phyloP scores from a whole-genome alignment of 495 filamentous ascomycete species.

The Penicillium samsonianum region DNA sequence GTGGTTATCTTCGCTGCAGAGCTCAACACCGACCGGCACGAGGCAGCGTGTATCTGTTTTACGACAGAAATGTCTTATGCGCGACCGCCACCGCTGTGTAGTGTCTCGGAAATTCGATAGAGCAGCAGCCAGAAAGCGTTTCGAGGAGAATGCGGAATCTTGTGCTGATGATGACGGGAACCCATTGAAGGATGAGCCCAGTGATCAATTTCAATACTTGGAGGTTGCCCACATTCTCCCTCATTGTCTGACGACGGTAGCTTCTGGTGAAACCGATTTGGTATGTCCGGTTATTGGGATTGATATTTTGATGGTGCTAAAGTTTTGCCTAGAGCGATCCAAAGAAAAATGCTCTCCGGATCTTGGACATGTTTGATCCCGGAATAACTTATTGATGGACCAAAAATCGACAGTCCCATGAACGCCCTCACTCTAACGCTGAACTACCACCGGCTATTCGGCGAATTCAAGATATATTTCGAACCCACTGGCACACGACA shows the following conservation, averaged over 20 bases:
- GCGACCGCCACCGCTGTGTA: too few relatives aligned
- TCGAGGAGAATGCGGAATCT: too few relatives aligned
- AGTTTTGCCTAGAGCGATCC: constrained; percentile 12
- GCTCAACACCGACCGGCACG: too few relatives aligned
- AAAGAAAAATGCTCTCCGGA: constrained; percentile 19
- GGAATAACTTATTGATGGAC: constrained; percentile 13
- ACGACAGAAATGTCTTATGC: too few relatives aligned
- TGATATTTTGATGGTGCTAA: constrained; percentile 4
- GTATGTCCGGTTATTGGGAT: constrained; percentile 5
- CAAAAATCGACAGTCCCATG: constrained; percentile 1
- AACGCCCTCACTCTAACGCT: constrained; percentile 24
- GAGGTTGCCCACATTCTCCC: constrained; percentile 28
- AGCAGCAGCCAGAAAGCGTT: too few relatives aligned
- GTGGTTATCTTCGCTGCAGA: too few relatives aligned
- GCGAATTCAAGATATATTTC: constrained; percentile 26
- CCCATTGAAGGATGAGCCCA: not conserved
- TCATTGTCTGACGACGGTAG: constrained; percentile 16
- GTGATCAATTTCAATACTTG: constrained; percentile 17
- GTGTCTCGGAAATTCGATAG: too few relatives aligned
- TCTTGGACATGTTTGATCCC: constrained; percentile 18
- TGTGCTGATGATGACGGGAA: too few relatives aligned
- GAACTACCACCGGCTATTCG: constrained; percentile 30
- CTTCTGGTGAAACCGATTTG: constrained; percentile 12
- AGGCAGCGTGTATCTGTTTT: too few relatives aligned
- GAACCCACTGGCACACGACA: constrained; percentile 20